phyloP scores from a whole-genome alignment of 148 eudicot species.

The Amaranthus palmeri region DNA sequence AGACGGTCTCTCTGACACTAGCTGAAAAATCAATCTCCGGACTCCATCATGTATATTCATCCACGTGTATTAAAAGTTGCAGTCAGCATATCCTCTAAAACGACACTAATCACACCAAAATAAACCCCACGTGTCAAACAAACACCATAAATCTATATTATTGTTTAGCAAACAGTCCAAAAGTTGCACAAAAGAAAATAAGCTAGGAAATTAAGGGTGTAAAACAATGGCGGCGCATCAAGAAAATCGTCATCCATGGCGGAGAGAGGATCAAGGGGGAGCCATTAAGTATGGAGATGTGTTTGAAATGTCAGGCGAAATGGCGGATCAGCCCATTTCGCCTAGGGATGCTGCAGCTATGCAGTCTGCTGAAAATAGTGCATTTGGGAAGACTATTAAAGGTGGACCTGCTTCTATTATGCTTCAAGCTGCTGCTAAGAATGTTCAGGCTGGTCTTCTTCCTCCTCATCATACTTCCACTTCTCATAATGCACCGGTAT shows the following conservation, averaged over 20 bases:
- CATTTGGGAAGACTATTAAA: conserved; percentile 44
- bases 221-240: conserved; percentile 11
- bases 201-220: too few relatives aligned
- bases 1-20: too few relatives aligned
- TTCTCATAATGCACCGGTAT: not conserved
- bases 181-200: too few relatives aligned
- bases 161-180: too few relatives aligned
- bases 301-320: conserved; percentile 46
- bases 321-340: conserved; percentile 45
- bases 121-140: conserved; percentile 19
- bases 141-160: not conserved
- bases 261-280: conserved; percentile 3
- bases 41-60: not conserved
- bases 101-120: conserved; percentile 11
- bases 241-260: not conserved
- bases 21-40: too few relatives aligned
- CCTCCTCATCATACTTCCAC: not conserved
- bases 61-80: conserved; percentile 2
- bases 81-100: not conserved
- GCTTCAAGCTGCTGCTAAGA: conserved; percentile 55
- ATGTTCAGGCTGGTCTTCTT: conserved; percentile 44
- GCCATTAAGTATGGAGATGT: conserved; percentile 59
- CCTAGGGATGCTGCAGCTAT: conserved; percentile 67
- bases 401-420: conserved; percentile 67
- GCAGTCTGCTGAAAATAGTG: conserved; percentile 54